Evolutionary conservation across 768 basidiomycete species (phyloP).

Genomic region (Boletus vinaceobasis): DNA sequence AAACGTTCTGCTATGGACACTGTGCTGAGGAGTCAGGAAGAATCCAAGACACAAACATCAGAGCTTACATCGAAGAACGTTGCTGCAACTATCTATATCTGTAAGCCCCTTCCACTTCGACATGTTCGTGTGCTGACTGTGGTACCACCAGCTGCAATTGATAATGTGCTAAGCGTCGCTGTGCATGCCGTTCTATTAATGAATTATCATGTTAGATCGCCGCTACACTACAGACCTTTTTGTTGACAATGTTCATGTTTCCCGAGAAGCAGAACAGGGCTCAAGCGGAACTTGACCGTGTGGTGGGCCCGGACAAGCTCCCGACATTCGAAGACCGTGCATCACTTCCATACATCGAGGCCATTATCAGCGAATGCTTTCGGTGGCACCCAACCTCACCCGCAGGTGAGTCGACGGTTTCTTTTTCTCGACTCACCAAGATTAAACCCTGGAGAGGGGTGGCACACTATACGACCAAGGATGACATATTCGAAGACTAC

Average conservation of each 20-base stretch:
- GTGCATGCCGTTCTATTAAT: no score
- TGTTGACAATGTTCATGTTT: conserved; percentile 15
- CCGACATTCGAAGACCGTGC: conserved; percentile 15
- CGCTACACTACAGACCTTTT: conserved; percentile 4
- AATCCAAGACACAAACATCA: background rate
- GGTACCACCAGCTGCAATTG: background rate
- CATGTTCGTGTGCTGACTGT: no score
- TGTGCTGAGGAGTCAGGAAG: background rate
- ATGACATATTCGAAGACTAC: conserved; percentile 2
- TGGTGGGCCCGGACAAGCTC: conserved; percentile 10
- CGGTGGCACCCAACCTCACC: conserved; percentile 4
- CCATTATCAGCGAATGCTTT: conserved; percentile 8
- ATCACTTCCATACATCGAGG: conserved; percentile 18
- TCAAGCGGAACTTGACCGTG: conserved; percentile 15
- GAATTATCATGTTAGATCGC: no score
- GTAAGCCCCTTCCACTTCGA: background rate
- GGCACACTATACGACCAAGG: conserved; percentile 3
- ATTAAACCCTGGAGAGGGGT: background rate
- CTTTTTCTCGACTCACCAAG: background rate
- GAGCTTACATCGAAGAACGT: background rate
- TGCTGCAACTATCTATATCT: background rate
- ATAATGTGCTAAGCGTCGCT: background rate
- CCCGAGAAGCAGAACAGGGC: conserved; percentile 16
- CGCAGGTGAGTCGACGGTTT: background rate
- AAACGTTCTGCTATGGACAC: background rate